Conservation (phyloP, 1,284 basidiomycete species). For the Trametes sp. region DNA sequence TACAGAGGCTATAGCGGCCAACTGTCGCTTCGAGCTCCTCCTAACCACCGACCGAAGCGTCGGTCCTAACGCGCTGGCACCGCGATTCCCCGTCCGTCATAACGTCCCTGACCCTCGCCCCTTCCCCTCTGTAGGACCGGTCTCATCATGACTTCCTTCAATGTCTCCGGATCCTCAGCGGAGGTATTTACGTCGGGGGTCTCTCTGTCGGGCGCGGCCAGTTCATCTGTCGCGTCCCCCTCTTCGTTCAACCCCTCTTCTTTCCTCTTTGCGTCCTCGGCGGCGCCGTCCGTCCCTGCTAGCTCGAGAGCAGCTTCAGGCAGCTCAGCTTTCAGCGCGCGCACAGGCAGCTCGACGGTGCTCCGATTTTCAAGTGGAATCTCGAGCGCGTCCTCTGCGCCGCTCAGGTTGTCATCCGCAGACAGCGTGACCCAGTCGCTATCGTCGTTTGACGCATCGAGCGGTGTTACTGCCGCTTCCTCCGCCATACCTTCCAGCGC, state of each 20-base stretch:
- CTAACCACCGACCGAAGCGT: slow-evolving; percentile 17
- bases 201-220: slow-evolving; percentile 12
- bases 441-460: slow-evolving; percentile 15
- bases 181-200: slow-evolving; percentile 26
- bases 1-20: slow-evolving; percentile 28
- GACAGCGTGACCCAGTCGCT: slow-evolving; percentile 11
- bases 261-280: slow-evolving; percentile 4
- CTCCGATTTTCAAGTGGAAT: slow-evolving; percentile 5
- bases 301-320: slow-evolving; percentile 13
- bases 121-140: slow-evolving; percentile 24
- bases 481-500: slow-evolving; percentile 13
- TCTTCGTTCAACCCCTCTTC: slow-evolving; percentile 7
- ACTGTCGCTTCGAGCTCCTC: slow-evolving; percentile 29
- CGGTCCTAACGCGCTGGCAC: slow-evolving; percentile 22
- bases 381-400: slow-evolving; percentile 13
- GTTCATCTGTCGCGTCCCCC: slow-evolving; percentile 7
- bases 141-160: slow-evolving; percentile 14
- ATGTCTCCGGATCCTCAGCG: slow-evolving; percentile 20
- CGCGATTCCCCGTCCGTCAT: slow-evolving; percentile 17
- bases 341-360: not conserved
- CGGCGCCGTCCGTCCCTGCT: slow-evolving; percentile 3
- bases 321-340: slow-evolving; percentile 4
- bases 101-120: slow-evolving; percentile 22
- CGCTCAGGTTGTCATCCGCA: slow-evolving; percentile 1
- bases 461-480: not conserved